Evolutionary conservation across 2,329 filamentous ascomycete species (phyloP), one percentile per base, ranked within the genome.

Genomic region (Nannizzia gypsea): DNA sequence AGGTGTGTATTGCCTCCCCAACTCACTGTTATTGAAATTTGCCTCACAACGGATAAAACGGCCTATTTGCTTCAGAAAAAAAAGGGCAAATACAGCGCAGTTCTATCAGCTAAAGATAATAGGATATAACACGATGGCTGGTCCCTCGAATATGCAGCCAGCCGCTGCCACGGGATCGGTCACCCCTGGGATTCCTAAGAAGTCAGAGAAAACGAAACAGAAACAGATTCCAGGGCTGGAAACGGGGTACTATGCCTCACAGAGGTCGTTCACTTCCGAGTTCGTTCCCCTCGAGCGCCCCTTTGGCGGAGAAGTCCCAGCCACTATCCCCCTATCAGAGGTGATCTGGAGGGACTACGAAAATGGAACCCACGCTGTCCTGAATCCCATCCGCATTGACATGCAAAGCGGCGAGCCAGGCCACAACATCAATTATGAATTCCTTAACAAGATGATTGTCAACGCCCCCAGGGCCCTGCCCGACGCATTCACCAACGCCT

Each of bases 381-480:
- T 31, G 13, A 34, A 3, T 9, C 31, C 48, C 24, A 31, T 54
- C 15, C 3, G n/a, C 3, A 4, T 54, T 6, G 15, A 46, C 57
- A 46, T 8, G 13, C 1, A 57, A n/a, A 26, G 34, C 6, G 60
- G 26, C 24, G 62, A 65, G 50, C 63, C 63, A 6, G 59, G 58
- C 17, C 59, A 57, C 3, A 28, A 44, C 11, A 42, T 65, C 48
- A 56, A 64, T 46, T 65, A 65, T 61, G 28, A 36, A n/a, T 4
- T 60, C 15, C 36, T 65, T 22, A 17, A 57, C 22, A 26, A 22
- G 8, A 42, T 64, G 31, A 54, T 60, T 28, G 6, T 4, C 34
- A 46, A 56, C 31, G 22, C 55, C 36, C 36, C 44, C 3, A 57
- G 28, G 15, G 24, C 28, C 44, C 31, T 63, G 34, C 17, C 31